Evolutionary conservation across 441 rosid genomes (phyloP), one percentile per base, ranked within the genome.

Genomic region (Biscutella laevigata): DNA sequence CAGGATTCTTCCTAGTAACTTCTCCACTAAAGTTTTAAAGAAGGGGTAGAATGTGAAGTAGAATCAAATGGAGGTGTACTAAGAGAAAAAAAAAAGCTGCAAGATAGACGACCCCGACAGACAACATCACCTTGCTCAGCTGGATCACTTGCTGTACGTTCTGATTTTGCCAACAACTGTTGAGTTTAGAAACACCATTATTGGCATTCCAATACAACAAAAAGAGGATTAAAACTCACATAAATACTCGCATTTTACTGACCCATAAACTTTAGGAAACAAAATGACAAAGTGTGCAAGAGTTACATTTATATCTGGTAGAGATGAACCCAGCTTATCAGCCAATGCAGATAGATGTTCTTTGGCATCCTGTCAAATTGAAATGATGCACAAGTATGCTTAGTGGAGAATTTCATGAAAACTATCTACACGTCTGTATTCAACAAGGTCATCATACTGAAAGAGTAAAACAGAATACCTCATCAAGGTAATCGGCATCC

Each of bases 401-500:
- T 27, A 29, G 51, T n/a, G 26, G 39, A 37, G 32, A 37, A 28
- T 54, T 27, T n/a, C n/a, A n/a, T n/a, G n/a, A n/a, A n/a, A n/a
- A n/a, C n/a, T n/a, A n/a, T n/a, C n/a, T n/a, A n/a, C n/a, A n/a
- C n/a, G n/a, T n/a, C n/a, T n/a, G n/a, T n/a, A n/a, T 42, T 15
- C 14, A 43, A 42, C 17, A 57, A 28, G 49, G 26, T 12, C 33
- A 58, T 34, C 64, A 21, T 28, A 49, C 24, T 50, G 6, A 49
- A 3, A 13, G 55, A 47, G 44, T 10, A 26, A 56, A 32, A 22
- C 42, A 63, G 28, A 39, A 60, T 59, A 88, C 97, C 94, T 88
- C 92, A 66, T 92, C 99, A 53, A 92, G 97, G 70, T 92, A 92
- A 78, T 92, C 99, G 44, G 78, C 94, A 57, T 92, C 99, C 47